These are phyloP conservation scores for Penicillium steckii DNA, from an alignment of 495 filamentous ascomycete species.

Conservation along the genomic window DNA sequence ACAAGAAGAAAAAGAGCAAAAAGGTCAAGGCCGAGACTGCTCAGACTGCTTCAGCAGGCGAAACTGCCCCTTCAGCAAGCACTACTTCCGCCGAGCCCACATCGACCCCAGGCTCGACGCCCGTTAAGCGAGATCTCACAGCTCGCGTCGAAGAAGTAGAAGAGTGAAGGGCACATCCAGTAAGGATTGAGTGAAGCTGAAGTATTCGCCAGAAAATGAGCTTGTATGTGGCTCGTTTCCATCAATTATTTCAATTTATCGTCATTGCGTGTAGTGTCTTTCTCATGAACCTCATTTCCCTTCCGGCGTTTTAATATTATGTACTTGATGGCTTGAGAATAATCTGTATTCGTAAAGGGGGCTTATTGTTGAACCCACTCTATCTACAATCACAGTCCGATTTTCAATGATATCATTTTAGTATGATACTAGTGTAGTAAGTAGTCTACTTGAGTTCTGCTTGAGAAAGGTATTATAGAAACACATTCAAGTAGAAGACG, in stretches of 20 bases:
- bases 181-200: background rate
- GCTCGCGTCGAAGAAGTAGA: constrained; percentile 66
- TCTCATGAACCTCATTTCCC: background rate
- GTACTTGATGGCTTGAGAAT: background rate
- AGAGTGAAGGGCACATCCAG: constrained; percentile 46
- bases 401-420: background rate
- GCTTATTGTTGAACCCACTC: no score
- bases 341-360: background rate
- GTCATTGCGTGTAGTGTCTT: background rate
- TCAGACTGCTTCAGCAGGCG: constrained; percentile 18
- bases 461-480: no score
- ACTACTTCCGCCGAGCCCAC: constrained; percentile 57
- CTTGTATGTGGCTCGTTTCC: no score
- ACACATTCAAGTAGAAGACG: background rate
- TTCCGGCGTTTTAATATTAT: constrained; percentile 1
- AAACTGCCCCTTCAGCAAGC: constrained; percentile 55
- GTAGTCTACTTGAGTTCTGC: no score
- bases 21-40: constrained; percentile 49
- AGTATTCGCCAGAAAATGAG: no score
- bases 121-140: constrained; percentile 51
- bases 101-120: constrained; percentile 37
- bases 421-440: background rate
- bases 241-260: background rate
- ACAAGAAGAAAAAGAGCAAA: constrained; percentile 61
- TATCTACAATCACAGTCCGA: no score